Evolutionary conservation across 768 basidiomycete genomes (phyloP), one percentile per base, ranked within the genome.

Genomic region (Thelephora ganbajun): DNA sequence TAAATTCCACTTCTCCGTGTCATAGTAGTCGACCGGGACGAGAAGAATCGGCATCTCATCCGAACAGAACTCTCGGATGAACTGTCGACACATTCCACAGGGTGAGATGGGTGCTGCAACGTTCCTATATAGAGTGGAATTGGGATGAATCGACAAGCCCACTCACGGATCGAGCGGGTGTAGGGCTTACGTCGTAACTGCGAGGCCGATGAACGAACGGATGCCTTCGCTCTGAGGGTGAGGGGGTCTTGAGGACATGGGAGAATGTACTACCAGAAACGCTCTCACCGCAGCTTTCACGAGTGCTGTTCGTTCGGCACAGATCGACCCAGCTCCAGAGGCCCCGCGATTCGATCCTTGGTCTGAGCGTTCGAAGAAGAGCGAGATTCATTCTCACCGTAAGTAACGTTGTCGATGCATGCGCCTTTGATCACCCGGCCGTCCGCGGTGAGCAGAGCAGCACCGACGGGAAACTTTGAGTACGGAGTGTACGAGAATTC

Each of bases 331-430:
- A 4, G 91, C 92, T 94, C 49, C 11, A 18, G 35, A 11, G 7
- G 4, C 26, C 26, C 26, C 4, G n/a, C n/a, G n/a, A n/a, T n/a
- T n/a, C n/a, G 26, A 9, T 30, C 9, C 9, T 30, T 9, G 26
- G 26, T 9, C 5, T 30, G 26, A 30, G 26, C 5, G 14, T 13
- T 35, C 5, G 14, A 35, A 1, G 16, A 3, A 16, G 30, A 11
- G n/a, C 11, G 16, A 11, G 43, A 20, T 6, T n/a, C 16, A 50
- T 33, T 43, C 46, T 36, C 33, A 92, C 93, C 91, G 56, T 89
- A 88, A 0, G 85, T 83, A 0, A 90, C 91, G 56, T 96, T 97
- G 68, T 99, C 96, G 51, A 98, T 73, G 61, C 96, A 97, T 23
- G 84, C 82, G 5, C 94, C 92, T 51, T 76, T 81, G 50, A 94